These are phyloP conservation scores for Didymellaceae sp. DNA, from an alignment of 2,329 filamentous ascomycete species.

Conservation along the genomic window DNA sequence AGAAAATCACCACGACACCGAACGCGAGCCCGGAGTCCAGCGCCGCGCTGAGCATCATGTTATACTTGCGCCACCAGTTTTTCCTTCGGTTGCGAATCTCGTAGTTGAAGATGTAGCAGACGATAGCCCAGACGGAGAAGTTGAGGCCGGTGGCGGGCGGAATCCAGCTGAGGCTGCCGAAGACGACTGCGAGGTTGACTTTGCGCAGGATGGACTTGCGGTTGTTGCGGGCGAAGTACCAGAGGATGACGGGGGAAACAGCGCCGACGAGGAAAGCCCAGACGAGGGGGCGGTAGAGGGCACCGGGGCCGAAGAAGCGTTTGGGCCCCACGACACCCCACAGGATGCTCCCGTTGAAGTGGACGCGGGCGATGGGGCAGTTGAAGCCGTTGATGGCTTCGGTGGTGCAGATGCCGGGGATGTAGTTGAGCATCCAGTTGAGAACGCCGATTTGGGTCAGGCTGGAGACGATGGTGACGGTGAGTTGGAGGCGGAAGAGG, in stretches of 20 bases:
- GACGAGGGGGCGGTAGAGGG: constrained; percentile 76
- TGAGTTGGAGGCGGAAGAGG: constrained; percentile 78
- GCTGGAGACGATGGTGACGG: constrained; percentile 76
- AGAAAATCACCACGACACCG: constrained; percentile 83
- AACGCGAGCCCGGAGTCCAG: constrained; percentile 84
- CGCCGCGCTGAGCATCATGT: constrained; percentile 84
- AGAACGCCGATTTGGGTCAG: constrained; percentile 82
- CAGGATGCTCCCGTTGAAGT: constrained; percentile 88
- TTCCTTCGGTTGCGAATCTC: constrained; percentile 71
- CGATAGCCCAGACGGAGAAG: constrained; percentile 84
- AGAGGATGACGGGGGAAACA: constrained; percentile 74
- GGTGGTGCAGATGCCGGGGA: constrained; percentile 78
- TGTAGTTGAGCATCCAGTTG: constrained; percentile 87
- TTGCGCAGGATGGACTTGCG: constrained; percentile 71
- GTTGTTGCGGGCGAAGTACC: constrained; percentile 68
- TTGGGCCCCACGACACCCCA: constrained; percentile 87
- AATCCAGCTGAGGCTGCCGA: constrained; percentile 84
- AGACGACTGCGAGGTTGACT: constrained; percentile 82
- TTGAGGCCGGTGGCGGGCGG: constrained; percentile 83
- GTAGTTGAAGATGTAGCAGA: constrained; percentile 86
- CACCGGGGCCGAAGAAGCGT: constrained; percentile 79
- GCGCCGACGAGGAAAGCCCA: constrained; percentile 84
- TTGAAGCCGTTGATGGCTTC: constrained; percentile 86
- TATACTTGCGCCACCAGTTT: constrained; percentile 90
- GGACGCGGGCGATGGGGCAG: constrained; percentile 83